Base-by-base conservation (phyloP, 2,329 filamentous ascomycete genomes). In the Thelonectria olida region DNA sequence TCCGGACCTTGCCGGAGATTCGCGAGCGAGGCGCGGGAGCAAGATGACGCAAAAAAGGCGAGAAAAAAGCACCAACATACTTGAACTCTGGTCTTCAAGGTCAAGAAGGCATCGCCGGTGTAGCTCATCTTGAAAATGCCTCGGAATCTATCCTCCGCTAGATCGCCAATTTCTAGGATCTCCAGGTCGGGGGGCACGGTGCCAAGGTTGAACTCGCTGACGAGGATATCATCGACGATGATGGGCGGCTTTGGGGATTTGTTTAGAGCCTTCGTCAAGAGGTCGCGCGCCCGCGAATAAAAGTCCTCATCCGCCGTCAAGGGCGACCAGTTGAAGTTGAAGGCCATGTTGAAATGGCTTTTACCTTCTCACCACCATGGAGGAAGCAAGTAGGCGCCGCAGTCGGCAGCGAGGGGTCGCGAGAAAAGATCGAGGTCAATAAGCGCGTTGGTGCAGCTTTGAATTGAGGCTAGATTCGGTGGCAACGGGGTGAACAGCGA, bases 291-390 rank as follows among this genome's bases (percentile, higher is more conserved):
- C 71, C 93, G 91, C 76, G 91, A 88, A 80, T 95, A 95, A 79
- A 96, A 96, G 71, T 89, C 88, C 74, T 92, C 95, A 82, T 98
- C 96, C 75, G 95, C 95, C 81, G 96, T 96, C 68, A 99, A 86
- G 75, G 96, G 96, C 87, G 93, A 97, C 96, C 96, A 99, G 92
- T 98, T 98, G 92, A 99, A 99, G 85, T 98, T 98, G 91, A 99
- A 99, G 71, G 96, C 96, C 96, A 99, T 99, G 80, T 81, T 84
- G 79, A 80, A 79, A 81, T 81, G 79, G 80, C 81, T 66, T 67
- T 74, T 67, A 72, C 68, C 54, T 69, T 69, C 69, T 72, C 72
- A 72, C 66, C 62, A 73, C 70, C 77, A 79, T 79, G 68, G 66
- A 70, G 67, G 53, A 64, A 61, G 64, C 52, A 62, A 61, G 42